phyloP scores from a whole-genome alignment of 345 rosid genomes.

The Turnera subulata region DNA sequence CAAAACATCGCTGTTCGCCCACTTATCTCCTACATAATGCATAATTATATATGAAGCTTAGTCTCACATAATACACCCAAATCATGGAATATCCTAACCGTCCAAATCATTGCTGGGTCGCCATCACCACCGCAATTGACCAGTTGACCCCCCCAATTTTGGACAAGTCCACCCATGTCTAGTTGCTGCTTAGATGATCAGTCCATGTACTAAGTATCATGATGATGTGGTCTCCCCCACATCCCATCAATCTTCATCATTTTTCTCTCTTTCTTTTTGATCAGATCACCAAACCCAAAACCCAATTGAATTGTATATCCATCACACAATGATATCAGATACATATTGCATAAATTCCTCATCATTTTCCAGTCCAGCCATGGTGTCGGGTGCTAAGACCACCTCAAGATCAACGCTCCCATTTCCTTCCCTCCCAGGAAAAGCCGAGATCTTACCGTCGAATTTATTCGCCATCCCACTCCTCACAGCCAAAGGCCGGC shows the following conservation, averaged over 20 bases:
- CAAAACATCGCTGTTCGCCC: slow-evolving; percentile 7
- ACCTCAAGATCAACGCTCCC: slow-evolving; percentile 93
- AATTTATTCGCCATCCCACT: slow-evolving; percentile 94
- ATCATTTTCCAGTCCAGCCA: slow-evolving; percentile 63
- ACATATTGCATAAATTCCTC: slow-evolving; percentile 85
- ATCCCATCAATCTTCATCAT: too few species aligned
- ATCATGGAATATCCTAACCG: background rate
- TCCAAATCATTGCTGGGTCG: background rate
- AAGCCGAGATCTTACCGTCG: slow-evolving; percentile 93
- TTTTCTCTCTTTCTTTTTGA: too few species aligned
- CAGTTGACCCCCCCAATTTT: background rate
- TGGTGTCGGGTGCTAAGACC: slow-evolving; percentile 67
- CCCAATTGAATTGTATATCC: too few species aligned
- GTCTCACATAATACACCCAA: background rate
- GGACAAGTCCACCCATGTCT: background rate
- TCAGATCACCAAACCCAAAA: too few species aligned
- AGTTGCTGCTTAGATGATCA: background rate
- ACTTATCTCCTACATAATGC: background rate
- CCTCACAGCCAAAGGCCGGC: slow-evolving; percentile 77
- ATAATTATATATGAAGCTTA: background rate
- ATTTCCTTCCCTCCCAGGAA: slow-evolving; percentile 71
- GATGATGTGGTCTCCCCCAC: slow-evolving; percentile 5
- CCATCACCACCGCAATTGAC: background rate
- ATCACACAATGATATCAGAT: too few species aligned
- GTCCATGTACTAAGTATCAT: too few species aligned